These are phyloP conservation scores for Pinus tabuliformis DNA, from an alignment of 75 land plant species.

Conservation along the genomic window DNA sequence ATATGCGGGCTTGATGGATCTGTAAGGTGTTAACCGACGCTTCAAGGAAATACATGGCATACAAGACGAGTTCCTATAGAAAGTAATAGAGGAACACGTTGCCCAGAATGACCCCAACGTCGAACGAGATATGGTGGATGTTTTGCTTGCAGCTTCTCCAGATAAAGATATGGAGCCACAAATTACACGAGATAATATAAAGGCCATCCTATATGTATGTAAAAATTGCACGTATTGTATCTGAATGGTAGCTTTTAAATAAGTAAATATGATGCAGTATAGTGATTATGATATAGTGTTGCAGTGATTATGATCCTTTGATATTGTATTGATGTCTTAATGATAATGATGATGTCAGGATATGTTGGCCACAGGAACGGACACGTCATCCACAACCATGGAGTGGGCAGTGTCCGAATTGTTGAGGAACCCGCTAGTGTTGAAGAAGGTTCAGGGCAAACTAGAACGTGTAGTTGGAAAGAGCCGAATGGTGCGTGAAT, in stretches of 20 bases:
- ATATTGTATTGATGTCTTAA: too few relatives aligned
- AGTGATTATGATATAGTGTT: too few relatives aligned
- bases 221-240: too few relatives aligned
- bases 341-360: too few relatives aligned
- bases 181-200: background rate
- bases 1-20: background rate
- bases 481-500: constrained; percentile 7
- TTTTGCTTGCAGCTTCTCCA: background rate
- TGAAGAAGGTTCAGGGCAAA: constrained; percentile 11
- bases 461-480: constrained; percentile 10
- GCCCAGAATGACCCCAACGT: background rate
- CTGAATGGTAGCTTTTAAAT: too few relatives aligned
- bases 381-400: background rate
- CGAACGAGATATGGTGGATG: background rate
- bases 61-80: background rate
- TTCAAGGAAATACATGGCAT: background rate
- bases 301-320: too few relatives aligned
- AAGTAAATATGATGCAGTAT: too few relatives aligned
- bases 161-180: background rate
- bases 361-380: background rate
- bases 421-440: background rate
- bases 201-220: background rate
- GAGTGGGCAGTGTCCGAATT: constrained; percentile 17
- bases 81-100: background rate
- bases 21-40: background rate